Base-by-base conservation (phyloP, 805 yeast species). In the Helenozyma baotianmanensis region DNA sequence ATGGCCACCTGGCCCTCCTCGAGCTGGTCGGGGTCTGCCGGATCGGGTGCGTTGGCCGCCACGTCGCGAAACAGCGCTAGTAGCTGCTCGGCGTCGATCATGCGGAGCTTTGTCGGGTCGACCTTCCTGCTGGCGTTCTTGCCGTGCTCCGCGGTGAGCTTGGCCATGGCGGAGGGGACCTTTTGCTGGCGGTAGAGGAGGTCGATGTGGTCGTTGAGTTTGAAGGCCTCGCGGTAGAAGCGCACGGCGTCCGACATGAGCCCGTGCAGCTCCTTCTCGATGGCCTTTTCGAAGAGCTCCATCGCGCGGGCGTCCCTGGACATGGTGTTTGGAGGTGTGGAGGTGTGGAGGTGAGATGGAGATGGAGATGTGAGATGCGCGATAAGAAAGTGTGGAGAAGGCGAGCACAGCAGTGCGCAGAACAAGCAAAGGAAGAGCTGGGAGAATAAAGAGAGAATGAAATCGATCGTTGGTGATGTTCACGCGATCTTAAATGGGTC, bases 241-340 rank as follows among this genome's bases (percentile, higher is more conserved):
- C 65, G 73, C 17, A 85, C 77, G 1, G 96, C 96, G 48, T 87
- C 95, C n/a, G 84, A 71, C 76, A 87, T 70, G 40, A 76, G 64
- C 0, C 96, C 96, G 30, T 67, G 72, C 21, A 72, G 62, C 56
- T 88, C 96, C 49, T 80, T 80, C 29, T 70, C 75, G 0, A 80
- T 74, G 3, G 87, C 96, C 31, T 67, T 56, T 45, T 82, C 87
- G 62, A 84, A 87, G 14, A 74, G 59, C 32, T 64, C 67, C 25
- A 86, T 59, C 2, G 95, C 94, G 29, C 38, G 38, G n/a, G 29
- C 34, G 22, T 42, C 39, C 9, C 13, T 32, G 21, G 24, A 18
- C 32, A 33, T 27, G 24, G 6, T 22, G 22, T 19, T 8, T n/a
- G n/a, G n/a, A n/a, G n/a, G n/a, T n/a, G n/a, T n/a, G n/a, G n/a